A percentile compares a stretch with the other conserved stretches of the same genome.
phyloP scores from a whole-genome alignment of 2,329 filamentous ascomycete genomes.

The Colletotrichum eremochloae region DNA sequence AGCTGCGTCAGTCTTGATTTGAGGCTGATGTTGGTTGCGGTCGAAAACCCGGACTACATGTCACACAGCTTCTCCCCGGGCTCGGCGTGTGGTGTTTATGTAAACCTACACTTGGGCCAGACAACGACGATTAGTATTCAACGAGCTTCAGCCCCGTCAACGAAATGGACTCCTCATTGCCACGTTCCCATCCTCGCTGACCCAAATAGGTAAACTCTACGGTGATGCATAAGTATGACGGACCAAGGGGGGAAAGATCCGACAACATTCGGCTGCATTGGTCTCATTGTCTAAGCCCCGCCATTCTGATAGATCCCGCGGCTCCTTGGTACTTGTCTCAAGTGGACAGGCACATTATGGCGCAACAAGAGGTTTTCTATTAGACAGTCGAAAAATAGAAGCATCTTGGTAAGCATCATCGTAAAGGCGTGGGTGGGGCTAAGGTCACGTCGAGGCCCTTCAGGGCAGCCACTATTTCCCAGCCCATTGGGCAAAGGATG shows the following conservation, averaged over 20 bases:
- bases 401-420: slow-evolving; percentile 38
- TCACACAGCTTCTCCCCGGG: neutral
- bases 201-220: slow-evolving; percentile 9
- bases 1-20: neutral
- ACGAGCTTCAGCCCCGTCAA: slow-evolving; percentile 2
- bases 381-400: slow-evolving; percentile 37
- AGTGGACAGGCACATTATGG: neutral
- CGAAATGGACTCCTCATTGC: slow-evolving; percentile 28
- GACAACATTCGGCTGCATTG: slow-evolving; percentile 1
- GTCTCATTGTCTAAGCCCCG: slow-evolving; percentile 8
- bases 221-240: slow-evolving; percentile 6
- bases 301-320: slow-evolving; percentile 17
- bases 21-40: neutral
- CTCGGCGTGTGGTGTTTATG: slow-evolving; percentile 31
- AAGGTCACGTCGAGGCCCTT: slow-evolving; percentile 19
- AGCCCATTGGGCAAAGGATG: slow-evolving; percentile 30
- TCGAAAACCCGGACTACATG: neutral
- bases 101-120: slow-evolving; percentile 15
- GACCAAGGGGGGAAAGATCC: slow-evolving; percentile 2
- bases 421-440: slow-evolving; percentile 13
- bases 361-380: neutral
- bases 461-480: slow-evolving; percentile 3
- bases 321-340: neutral
- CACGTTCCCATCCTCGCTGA: slow-evolving; percentile 9
- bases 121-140: neutral